These are phyloP conservation scores for Raddia distichophylla DNA, from an alignment of 176 grass and related monocot species.

Conservation along the genomic window DNA sequence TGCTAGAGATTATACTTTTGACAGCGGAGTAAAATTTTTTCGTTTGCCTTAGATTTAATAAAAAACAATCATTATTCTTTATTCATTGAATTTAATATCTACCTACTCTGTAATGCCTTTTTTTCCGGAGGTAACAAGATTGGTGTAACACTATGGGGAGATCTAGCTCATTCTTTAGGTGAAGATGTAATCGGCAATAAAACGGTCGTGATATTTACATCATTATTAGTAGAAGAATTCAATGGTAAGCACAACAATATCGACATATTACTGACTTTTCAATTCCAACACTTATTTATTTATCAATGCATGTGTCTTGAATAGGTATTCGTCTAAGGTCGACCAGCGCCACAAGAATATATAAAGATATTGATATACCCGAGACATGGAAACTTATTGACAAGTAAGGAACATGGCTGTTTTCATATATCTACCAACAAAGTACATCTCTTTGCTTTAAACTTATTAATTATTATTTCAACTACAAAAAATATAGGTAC, in stretches of 20 bases:
- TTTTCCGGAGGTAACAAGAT: too few relatives aligned
- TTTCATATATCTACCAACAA: too few relatives aligned
- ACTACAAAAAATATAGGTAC: not conserved
- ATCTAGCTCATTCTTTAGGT: too few relatives aligned
- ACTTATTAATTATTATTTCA: too few relatives aligned
- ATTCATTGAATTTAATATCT: too few relatives aligned
- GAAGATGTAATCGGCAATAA: too few relatives aligned
- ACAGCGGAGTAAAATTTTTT: not conserved
- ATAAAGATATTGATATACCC: not conserved
- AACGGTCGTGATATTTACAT: too few relatives aligned
- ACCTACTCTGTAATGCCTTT: too few relatives aligned
- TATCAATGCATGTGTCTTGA: not conserved
- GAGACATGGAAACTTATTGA: too few relatives aligned
- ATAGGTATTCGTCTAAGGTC: not conserved
- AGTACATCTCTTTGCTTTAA: not conserved
- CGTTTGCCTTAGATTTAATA: not conserved
- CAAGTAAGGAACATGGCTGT: too few relatives aligned
- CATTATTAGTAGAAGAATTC: too few relatives aligned
- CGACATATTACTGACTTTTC: not conserved
- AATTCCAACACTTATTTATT: not conserved
- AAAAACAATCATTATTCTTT: not conserved
- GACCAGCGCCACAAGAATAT: not conserved
- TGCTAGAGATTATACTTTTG: not conserved
- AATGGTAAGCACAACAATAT: not conserved
- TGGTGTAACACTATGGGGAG: too few relatives aligned